phyloP scores from a whole-genome alignment of 495 filamentous ascomycete species.

The Cercophora samala region DNA sequence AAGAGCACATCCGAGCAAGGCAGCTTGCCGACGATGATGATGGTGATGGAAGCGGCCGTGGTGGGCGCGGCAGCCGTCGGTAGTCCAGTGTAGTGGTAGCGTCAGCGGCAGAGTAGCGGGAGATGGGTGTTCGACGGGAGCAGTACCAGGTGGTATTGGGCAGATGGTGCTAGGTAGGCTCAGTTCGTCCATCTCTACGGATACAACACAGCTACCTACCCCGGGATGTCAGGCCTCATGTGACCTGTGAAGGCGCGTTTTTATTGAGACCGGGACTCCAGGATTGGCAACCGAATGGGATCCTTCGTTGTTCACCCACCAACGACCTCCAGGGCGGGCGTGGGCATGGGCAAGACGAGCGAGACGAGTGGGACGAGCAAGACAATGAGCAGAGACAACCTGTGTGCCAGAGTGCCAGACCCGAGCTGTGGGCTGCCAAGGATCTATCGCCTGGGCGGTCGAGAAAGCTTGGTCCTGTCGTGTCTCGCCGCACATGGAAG shows the following conservation, averaged over 20 bases:
- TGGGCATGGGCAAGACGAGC: too few relatives aligned
- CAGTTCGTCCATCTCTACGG: neutral
- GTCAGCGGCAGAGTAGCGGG: neutral
- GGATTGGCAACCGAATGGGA: neutral
- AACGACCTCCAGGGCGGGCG: too few relatives aligned
- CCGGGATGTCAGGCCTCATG: neutral
- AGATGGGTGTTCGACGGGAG: neutral
- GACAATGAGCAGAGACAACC: neutral
- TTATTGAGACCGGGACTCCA: neutral
- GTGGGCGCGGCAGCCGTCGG: neutral
- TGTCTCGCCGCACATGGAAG: conserved; percentile 25
- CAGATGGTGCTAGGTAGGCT: neutral
- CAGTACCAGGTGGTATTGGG: neutral
- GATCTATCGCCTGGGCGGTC: conserved; percentile 17
- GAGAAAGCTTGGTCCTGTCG: conserved; percentile 34
- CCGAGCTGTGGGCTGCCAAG: conserved; percentile 23
- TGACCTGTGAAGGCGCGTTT: neutral
- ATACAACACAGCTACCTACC: neutral
- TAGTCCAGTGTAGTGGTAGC: neutral
- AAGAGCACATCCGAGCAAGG: neutral
- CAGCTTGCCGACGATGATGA: neutral
- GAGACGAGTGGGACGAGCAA: neutral
- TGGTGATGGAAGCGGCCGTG: neutral
- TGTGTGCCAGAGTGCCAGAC: conserved; percentile 1
- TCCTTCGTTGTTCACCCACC: neutral